A percentile compares a stretch with the other conserved stretches of the same genome.
phyloP scores from a whole-genome alignment of 2,329 filamentous ascomycete genomes.

The Alternaria incomplexa region DNA sequence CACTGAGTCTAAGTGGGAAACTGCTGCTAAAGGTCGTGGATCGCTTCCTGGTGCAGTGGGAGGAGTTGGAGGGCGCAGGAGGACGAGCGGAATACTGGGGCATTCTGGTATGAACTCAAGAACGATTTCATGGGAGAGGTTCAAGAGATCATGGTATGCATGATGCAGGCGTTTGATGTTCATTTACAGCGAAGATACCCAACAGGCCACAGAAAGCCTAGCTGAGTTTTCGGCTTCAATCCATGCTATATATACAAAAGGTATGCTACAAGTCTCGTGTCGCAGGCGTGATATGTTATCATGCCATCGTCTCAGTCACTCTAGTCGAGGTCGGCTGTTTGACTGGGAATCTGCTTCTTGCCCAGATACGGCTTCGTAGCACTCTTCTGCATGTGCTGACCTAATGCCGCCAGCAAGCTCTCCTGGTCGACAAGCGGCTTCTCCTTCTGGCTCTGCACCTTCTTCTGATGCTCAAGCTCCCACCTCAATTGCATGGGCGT shows the following conservation, averaged over 20 bases:
- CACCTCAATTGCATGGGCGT: slow-evolving; percentile 44
- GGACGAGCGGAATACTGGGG: slow-evolving; percentile 53
- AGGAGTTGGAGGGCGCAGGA: slow-evolving; percentile 58
- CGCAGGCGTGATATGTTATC: background rate
- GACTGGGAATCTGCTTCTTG: slow-evolving; percentile 16
- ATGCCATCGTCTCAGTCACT: background rate
- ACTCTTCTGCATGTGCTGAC: slow-evolving; percentile 48
- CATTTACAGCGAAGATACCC: slow-evolving; percentile 19
- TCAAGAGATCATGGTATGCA: background rate
- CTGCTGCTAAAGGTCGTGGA: slow-evolving; percentile 76
- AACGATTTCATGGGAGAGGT: background rate
- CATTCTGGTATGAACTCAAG: slow-evolving; percentile 42
- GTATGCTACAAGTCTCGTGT: slow-evolving; percentile 18
- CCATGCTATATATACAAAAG: slow-evolving; percentile 32
- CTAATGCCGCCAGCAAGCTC: slow-evolving; percentile 49
- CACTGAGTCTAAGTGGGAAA: slow-evolving; percentile 82
- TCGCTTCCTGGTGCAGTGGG: slow-evolving; percentile 83
- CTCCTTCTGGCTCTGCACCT: slow-evolving; percentile 24
- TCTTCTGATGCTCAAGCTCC: slow-evolving; percentile 37
- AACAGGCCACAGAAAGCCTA: background rate
- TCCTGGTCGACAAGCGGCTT: slow-evolving; percentile 38
- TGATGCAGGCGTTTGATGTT: slow-evolving; percentile 10
- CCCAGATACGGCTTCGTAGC: slow-evolving; percentile 16
- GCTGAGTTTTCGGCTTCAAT: slow-evolving; percentile 1
- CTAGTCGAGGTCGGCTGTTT: slow-evolving; percentile 19